A percentile compares a stretch with the other conserved stretches of the same genome.
Conservation (phyloP, 106 monocot species). For the Dioscorea alata region DNA sequence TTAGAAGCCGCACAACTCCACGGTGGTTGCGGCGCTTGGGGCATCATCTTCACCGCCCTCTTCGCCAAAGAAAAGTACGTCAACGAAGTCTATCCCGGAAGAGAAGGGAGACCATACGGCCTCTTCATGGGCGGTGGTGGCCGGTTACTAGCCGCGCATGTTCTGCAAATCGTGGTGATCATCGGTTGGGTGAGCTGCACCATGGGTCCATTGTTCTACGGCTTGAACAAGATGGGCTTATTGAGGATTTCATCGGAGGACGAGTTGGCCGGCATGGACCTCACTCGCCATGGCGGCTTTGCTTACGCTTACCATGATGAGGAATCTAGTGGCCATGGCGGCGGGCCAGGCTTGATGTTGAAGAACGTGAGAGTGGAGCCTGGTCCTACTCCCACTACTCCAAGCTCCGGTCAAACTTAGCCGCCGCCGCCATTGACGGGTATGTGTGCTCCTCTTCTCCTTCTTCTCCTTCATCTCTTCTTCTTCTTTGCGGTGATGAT, state of each 20-base stretch:
- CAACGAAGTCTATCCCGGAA: slow-evolving; percentile 16
- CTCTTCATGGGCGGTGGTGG: slow-evolving; percentile 40
- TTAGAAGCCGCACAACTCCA: slow-evolving; percentile 42
- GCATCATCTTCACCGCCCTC: slow-evolving; percentile 32
- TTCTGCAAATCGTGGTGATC: slow-evolving; percentile 17
- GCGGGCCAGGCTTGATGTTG: slow-evolving; percentile 2
- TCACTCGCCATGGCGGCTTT: slow-evolving; percentile 33
- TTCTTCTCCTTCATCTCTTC: too few relatives aligned
- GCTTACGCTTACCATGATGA: slow-evolving; percentile 30
- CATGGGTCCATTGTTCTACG: slow-evolving; percentile 32
- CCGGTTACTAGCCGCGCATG: slow-evolving; percentile 26
- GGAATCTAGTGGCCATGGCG: background rate
- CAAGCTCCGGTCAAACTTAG: too few relatives aligned
- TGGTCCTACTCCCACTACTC: background rate
- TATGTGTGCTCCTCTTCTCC: too few relatives aligned
- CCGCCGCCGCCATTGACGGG: too few relatives aligned
- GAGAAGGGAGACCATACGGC: slow-evolving; percentile 15
- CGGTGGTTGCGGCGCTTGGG: slow-evolving; percentile 43
- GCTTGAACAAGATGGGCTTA: slow-evolving; percentile 14
- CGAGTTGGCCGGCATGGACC: slow-evolving; percentile 38
- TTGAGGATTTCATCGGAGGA: slow-evolving; percentile 29
- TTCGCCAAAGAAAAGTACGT: slow-evolving; percentile 32
- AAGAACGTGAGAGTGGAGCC: slow-evolving; percentile 10
- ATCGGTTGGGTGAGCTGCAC: slow-evolving; percentile 31
- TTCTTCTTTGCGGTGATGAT: too few relatives aligned